These are phyloP conservation scores for Lipomyces sp. DNA, from an alignment of 805 yeast species.

Conservation along the genomic window DNA sequence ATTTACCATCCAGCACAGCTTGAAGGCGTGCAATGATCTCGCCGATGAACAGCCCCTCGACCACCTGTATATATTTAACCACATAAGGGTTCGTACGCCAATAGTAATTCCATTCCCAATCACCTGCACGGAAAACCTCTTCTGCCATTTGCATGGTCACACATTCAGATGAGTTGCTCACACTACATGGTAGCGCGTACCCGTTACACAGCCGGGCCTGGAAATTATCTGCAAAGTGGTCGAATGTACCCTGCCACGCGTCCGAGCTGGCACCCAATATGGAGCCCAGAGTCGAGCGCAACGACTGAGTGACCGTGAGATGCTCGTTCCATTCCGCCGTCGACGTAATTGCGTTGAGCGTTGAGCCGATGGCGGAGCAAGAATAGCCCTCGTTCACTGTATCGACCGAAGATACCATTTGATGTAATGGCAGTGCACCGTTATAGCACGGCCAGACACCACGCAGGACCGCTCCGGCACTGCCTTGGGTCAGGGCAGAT, in stretches of 20 bases:
- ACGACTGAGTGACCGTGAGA: constrained; percentile 43
- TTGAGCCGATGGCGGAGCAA: constrained; percentile 46
- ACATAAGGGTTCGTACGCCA: constrained; percentile 47
- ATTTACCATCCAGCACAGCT: constrained; percentile 43
- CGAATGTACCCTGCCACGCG: constrained; percentile 44
- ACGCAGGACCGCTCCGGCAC: no score
- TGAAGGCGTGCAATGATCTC: constrained; percentile 47
- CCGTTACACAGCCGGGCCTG: constrained; percentile 50
- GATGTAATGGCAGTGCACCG: constrained; percentile 12
- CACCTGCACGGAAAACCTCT: constrained; percentile 51
- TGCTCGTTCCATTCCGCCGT: constrained; percentile 49
- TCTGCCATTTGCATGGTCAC: constrained; percentile 46
- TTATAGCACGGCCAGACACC: no score
- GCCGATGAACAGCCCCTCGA: constrained; percentile 48
- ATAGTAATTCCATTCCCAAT: constrained; percentile 53
- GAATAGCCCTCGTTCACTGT: constrained; percentile 48
- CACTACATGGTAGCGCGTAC: constrained; percentile 46
- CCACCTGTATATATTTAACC: constrained; percentile 46
- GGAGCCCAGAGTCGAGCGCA: no score
- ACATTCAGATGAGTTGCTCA: constrained; percentile 41
- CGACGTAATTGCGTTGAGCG: constrained; percentile 41
- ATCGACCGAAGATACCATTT: constrained; percentile 45
- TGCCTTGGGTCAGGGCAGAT: no score
- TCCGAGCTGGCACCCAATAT: no score
- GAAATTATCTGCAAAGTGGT: constrained; percentile 52